Base-by-base conservation (phyloP, 2,329 filamentous ascomycete genomes). In the Xylariaceae sp. region DNA sequence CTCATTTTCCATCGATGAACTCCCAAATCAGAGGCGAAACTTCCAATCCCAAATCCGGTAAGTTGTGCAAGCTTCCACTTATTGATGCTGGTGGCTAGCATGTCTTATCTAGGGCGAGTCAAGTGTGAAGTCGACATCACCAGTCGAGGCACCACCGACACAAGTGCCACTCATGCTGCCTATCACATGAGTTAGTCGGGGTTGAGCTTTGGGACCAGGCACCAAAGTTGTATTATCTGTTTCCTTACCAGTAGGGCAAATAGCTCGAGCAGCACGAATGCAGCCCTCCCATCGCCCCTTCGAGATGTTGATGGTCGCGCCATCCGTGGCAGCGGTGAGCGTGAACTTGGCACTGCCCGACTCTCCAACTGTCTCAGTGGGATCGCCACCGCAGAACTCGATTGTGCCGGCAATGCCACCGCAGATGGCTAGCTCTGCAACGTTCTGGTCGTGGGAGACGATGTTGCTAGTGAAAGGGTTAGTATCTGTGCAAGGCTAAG, bases 241-340 rank as follows among this genome's bases (percentile, higher is more conserved):
- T n/a, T n/a, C n/a, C n/a, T n/a, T n/a, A n/a, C n/a, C 74, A 6
- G 69, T 72, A 17, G 73, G 74, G 57, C 75, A 78, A 37, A 70
- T 68, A 47, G 72, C 70, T 45, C 71, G 61, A 39, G 76, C 77
- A 14, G 77, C 76, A 33, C 73, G 68, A 41, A 79, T 69, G 56
- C 77, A 80, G 40, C 69, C 65, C 60, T 79, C 72, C 75, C 76
- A 77, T 20, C 69, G 64, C 17, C 67, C 68, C 63, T 78, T 79
- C 37, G 67, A 69, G 49, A 80, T 68, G 62, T 72, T 74, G 60
- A 80, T 78, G 14, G 69, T 74, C 19, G 70, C 67, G 8, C 72
- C 75, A 1, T 55, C 45, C 2, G 62, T 62, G 14, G 66, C 64
- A 2, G 72, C 66, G 21, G 62, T 67, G 14, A 80, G 65, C 3